Percentiles rank a stretch among this genome's conserved stretches.
These are phyloP conservation scores for Clonostachys sp. DNA, from an alignment of 2,329 filamentous ascomycete species.

Conservation along the genomic window DNA sequence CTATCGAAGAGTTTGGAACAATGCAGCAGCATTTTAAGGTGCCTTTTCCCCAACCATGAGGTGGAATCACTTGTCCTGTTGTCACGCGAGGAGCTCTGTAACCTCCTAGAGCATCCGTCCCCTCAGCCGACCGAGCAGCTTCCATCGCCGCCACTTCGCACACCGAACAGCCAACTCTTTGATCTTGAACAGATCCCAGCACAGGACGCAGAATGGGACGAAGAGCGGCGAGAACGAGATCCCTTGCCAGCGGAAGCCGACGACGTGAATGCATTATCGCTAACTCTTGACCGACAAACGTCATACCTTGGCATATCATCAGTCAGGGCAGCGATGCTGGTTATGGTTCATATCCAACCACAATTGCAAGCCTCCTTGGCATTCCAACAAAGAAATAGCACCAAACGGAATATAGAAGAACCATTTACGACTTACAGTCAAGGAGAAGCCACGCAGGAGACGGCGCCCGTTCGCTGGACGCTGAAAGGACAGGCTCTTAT, in stretches of 20 bases:
- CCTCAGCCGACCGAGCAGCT: slow-evolving; percentile 35
- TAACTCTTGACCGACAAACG: slow-evolving; percentile 50
- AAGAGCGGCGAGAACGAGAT: slow-evolving; percentile 51
- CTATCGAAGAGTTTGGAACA: background rate
- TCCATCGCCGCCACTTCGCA: slow-evolving; percentile 50
- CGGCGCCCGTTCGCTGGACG: slow-evolving; percentile 48
- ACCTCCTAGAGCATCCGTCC: slow-evolving; percentile 44
- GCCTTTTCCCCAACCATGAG: slow-evolving; percentile 1
- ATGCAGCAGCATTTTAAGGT: background rate
- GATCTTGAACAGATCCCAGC: slow-evolving; percentile 66
- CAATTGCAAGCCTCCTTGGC: slow-evolving; percentile 38
- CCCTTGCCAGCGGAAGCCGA: slow-evolving; percentile 60
- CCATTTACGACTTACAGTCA: slow-evolving; percentile 34
- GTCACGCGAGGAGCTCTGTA: slow-evolving; percentile 7
- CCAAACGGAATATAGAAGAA: slow-evolving; percentile 38
- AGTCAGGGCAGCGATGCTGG: slow-evolving; percentile 69
- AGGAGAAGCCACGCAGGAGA: slow-evolving; percentile 35
- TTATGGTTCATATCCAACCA: slow-evolving; percentile 57
- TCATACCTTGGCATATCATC: slow-evolving; percentile 74
- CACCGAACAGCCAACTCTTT: slow-evolving; percentile 40
- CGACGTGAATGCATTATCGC: slow-evolving; percentile 41
- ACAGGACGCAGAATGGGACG: slow-evolving; percentile 62
- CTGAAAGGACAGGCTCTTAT: slow-evolving; percentile 65
- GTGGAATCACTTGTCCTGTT: background rate
- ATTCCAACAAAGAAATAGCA: slow-evolving; percentile 38